Base-by-base conservation (phyloP, 2,329 filamentous ascomycete genomes). In the Fonsecaea pedrosoi region DNA sequence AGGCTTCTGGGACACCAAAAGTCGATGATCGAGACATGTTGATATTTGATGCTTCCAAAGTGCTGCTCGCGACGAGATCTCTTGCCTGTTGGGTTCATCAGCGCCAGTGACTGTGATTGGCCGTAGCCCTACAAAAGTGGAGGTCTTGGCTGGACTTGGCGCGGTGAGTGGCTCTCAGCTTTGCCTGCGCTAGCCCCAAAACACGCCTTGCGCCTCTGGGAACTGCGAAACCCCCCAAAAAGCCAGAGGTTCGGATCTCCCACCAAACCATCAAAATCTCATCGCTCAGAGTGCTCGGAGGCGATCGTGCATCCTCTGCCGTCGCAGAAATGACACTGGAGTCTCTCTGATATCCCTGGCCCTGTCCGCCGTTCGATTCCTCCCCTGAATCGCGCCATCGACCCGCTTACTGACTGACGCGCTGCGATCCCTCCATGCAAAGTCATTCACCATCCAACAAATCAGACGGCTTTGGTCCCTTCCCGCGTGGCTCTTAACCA, bases 41-140 rank as follows among this genome's bases (percentile, higher is more conserved):
- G 50, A 65, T 69, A 66, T 57, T 65, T 69, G 60, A 62, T 68
- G 64, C 66, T 72, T 67, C 64, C 10, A 48, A 65, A 64, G 65
- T 60, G 64, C 65, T 66, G 62, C 42, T 66, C 62, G 65, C 21
- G 48, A 62, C 50, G 57, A 62, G 64, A 70, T 67, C 62, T 63
- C 38, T 50, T 65, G 58, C 58, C 42, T 60, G 64, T 66, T 58
- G 60, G 37, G 48, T 48, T 59, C 18, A 54, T 63, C 13, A 15
- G 54, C 21, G 32, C 9, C 12, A 6, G 8, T 4, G 12, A 42
- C 21, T 54, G 25, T 68, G n/a, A 72, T 72, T 72, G 70, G 70
- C 50, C 21, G 57, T 13, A 32, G 53, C 48, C 34, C 57, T 32
- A 37, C 25, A 42, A 53, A 61, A 50, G 65, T 66, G 68, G 66